Evolutionary conservation across 805 yeast genomes (phyloP).

Genomic region (Isabelozyma pseudorhagii): DNA sequence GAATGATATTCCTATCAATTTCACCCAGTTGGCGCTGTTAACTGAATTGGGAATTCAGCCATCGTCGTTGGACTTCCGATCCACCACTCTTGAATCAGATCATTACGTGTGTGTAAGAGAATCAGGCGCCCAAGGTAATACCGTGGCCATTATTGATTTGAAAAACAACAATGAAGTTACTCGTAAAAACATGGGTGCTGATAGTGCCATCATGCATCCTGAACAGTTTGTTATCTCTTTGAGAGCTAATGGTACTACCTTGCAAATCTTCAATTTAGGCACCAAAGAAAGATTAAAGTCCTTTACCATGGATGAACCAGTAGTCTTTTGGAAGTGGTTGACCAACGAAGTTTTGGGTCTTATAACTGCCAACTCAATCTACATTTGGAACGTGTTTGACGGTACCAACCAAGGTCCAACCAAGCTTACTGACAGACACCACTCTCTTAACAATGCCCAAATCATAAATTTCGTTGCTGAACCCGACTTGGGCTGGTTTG

Average conservation of each 20-base stretch:
- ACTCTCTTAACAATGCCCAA: conserved; percentile 73
- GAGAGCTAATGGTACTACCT: conserved; percentile 93
- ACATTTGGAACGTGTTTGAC: conserved; percentile 81
- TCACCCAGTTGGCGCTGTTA: conserved; percentile 91
- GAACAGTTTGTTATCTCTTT: conserved; percentile 82
- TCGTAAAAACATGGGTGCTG: conserved; percentile 94
- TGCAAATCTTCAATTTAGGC: conserved; percentile 88
- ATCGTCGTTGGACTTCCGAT: conserved; percentile 81
- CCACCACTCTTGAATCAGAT: conserved; percentile 93
- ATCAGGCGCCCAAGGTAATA: conserved; percentile 57
- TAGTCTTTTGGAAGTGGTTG: conserved; percentile 95
- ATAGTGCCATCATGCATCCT: conserved; percentile 96
- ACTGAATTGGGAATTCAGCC: conserved; percentile 83
- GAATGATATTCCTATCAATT: conserved; percentile 88
- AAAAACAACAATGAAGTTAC: conserved; percentile 74
- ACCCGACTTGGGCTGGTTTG: conserved; percentile 83
- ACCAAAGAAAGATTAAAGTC: conserved; percentile 88
- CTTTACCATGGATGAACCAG: conserved; percentile 80
- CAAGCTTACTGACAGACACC: conserved; percentile 80
- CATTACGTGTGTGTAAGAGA: conserved; percentile 83
- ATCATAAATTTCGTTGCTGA: conserved; percentile 88
- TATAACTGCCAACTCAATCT: conserved; percentile 73
- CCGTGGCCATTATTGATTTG: conserved; percentile 92
- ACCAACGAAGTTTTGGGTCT: conserved; percentile 70
- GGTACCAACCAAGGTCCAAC: conserved; percentile 76